Evolutionary conservation across 2,329 filamentous ascomycete genomes (phyloP), one percentile per base, ranked within the genome.

Genomic region (Monosporascus sp.): DNA sequence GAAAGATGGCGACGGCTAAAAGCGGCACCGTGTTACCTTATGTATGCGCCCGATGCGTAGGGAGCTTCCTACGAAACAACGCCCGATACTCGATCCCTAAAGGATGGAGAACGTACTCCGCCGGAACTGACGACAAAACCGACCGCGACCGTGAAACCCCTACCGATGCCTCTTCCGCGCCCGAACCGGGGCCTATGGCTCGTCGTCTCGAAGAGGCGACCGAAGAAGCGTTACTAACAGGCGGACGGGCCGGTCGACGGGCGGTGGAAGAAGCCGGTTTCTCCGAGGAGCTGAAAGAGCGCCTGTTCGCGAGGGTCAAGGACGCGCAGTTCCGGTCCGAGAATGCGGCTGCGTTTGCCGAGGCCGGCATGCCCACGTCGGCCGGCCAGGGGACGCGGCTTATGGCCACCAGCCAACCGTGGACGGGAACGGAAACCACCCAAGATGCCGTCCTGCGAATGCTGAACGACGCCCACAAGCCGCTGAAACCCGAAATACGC

Each of bases 391-490:
- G 85, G 14, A 88, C 87, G 2, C 79, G 83, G 55, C 81, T 87
- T 48, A 80, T 85, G 37, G 90, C 90, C 1, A 76, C 79, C 0
- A 82, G 85, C 6, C 72, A 79, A 53, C 79, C 87, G 1, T 99
- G 94, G 94, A 84, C 81, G 0, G 94, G 93, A 2, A 76, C 80
- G 14, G 94, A 97, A 70, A 76, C 75, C 5, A 72, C 87, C 1
- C 82, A 86, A 60, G 91, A 97, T 67, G 80, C 87, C 1, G 85
- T 90, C 22, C 73, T 96, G 48, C 84, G 94, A 35, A 97, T 97
- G 88, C 71, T 94, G 11, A 81, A 89, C 52, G 90, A 96, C 65
- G 81, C 89, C 25, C 83, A 82, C 55, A 90, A 91, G 64, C 88
- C 87, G 0, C 73, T 95, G 48, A 71, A 68, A 15, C 75, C 75